These are phyloP conservation scores for Tricholoma saponaceum DNA, from an alignment of 768 basidiomycete species.

Conservation along the genomic window DNA sequence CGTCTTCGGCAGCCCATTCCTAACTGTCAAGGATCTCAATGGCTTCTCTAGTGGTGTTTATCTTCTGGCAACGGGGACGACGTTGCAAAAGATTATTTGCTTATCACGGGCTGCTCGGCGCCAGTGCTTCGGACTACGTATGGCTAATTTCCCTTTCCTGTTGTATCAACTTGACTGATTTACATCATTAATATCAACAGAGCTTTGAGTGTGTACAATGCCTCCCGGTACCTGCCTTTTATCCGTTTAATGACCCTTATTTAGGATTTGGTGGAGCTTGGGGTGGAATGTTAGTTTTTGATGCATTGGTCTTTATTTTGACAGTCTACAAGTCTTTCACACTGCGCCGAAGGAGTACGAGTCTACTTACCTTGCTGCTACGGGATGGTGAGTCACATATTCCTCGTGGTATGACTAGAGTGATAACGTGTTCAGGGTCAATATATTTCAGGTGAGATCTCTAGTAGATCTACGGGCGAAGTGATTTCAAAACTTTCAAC, in stretches of 20 bases:
- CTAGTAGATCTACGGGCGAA: neutral
- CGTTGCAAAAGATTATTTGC: neutral
- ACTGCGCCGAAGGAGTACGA: neutral
- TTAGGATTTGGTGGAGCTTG: constrained; percentile 1
- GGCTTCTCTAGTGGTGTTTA: neutral
- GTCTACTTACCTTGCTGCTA: neutral
- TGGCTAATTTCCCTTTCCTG: neutral
- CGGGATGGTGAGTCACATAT: constrained; percentile 1
- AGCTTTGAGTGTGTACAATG: neutral
- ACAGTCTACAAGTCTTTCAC: neutral
- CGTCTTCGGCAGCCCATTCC: neutral
- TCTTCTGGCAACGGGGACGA: neutral
- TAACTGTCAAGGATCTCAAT: neutral
- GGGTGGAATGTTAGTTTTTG: constrained; percentile 4
- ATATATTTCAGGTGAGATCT: constrained; percentile 2
- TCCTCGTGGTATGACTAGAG: too few species aligned
- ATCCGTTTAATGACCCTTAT: neutral
- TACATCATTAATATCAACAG: neutral
- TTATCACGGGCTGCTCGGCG: neutral
- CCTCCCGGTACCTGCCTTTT: neutral
- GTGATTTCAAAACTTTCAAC: neutral
- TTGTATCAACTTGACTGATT: neutral
- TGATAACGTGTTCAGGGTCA: neutral
- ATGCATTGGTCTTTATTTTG: neutral
- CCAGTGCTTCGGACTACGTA: neutral